Conservation (phyloP, 768 basidiomycete genomes). For the Suillus discolor region DNA sequence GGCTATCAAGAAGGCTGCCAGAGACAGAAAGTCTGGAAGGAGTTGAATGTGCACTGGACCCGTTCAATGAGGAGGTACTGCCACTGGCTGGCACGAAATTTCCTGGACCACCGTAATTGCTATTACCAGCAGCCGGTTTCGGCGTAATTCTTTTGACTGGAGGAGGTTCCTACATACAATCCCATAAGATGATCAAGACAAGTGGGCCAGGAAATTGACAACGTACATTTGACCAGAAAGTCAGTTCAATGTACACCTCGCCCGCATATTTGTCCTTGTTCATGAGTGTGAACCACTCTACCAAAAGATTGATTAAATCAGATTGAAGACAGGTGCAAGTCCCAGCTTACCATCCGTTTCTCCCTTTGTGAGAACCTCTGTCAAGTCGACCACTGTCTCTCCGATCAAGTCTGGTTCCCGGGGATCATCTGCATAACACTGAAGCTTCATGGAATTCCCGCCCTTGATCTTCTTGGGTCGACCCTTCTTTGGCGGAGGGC, state of each 20-base stretch:
- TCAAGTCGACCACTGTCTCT: conserved; percentile 84
- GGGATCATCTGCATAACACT: conserved; percentile 94
- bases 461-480: conserved; percentile 61
- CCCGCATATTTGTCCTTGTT: conserved; percentile 94
- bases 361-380: conserved; percentile 89
- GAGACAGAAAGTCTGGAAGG: conserved; percentile 19
- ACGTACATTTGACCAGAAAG: conserved; percentile 92
- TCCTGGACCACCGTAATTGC: conserved; percentile 79
- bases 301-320: conserved; percentile 17
- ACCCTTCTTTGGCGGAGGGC: conserved; percentile 60
- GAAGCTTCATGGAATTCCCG: conserved; percentile 73
- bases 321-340: conserved; percentile 1
- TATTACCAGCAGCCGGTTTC: conserved; percentile 52
- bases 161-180: conserved; percentile 63
- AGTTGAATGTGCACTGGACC: conserved; percentile 16
- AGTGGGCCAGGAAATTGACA: not conserved
- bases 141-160: conserved; percentile 67
- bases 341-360: conserved; percentile 86
- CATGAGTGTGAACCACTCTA: conserved; percentile 93
- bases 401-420: conserved; percentile 97
- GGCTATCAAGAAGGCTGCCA: conserved; percentile 44
- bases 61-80: conserved; percentile 27
- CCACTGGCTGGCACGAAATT: conserved; percentile 63
- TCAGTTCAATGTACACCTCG: conserved; percentile 94
- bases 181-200: conserved; percentile 10